Base-by-base conservation (phyloP, 2,329 filamentous ascomycete species). In the Aureobasidium namibiae region DNA sequence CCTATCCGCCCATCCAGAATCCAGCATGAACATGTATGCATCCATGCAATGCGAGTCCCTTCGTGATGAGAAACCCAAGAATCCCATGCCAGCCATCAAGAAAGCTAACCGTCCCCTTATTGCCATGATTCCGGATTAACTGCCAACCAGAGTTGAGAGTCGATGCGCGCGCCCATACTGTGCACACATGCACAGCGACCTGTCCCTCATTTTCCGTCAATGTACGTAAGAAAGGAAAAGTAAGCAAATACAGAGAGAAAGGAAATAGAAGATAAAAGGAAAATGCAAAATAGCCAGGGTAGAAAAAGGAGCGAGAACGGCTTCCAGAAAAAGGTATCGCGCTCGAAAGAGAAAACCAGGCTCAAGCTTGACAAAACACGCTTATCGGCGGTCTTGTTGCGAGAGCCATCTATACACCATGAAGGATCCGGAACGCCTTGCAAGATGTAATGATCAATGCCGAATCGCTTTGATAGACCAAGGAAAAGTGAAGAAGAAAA, bases 361-460 rank as follows among this genome's bases (percentile, higher is more conserved):
- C 52, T 21, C 52, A 45, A 14, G 39, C 16, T 13, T 24, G 21
- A 45, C 50, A 18, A 26, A 29, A 26, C 36, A 31, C n/a, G 6
- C 4, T 2, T 41, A 24, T 54, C 16, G 21, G 36, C 38, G 49
- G 21, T 23, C 31, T 24, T n/a, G 18, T 45, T 56, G 24, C 52
- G 7, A 34, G 41, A 36, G 39, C 52, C 29, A 44, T 56, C 52
- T 56, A 56, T 56, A 56, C 50, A 54, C 50, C 50, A 54, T 42
- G 50, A 56, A 56, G 11, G 18, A 36, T 56, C 52, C 52, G 52
- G 52, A 56, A 56, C 52, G 52, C 52, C 52, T 44, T 56, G 52
- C 52, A 26, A 34, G 52, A 42, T 56, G 52, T 45, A 45, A 56
- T 34, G 31, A 56, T 56, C 52, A 56, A 56, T 56, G 52, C 52